These are phyloP conservation scores for Pythium brachiatum DNA, from an alignment of 352 stramenopile species.

Conservation along the genomic window DNA sequence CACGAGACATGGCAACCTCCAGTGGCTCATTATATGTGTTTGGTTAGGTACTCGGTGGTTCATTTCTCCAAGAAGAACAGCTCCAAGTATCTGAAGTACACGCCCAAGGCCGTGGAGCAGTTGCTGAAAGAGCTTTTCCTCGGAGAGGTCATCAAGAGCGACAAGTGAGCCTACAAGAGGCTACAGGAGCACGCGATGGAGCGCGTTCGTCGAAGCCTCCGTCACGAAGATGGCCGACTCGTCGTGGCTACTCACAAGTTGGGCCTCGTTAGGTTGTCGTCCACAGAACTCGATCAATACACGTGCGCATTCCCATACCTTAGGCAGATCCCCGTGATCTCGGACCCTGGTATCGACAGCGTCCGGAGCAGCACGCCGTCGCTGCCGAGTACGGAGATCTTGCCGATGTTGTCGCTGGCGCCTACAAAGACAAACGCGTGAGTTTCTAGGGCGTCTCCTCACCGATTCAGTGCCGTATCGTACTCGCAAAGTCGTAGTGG, in stretches of 20 bases:
- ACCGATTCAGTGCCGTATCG: background rate
- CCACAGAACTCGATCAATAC: too few relatives aligned
- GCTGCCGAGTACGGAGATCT: slow-evolving; percentile 61
- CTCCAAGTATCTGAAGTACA: slow-evolving; percentile 89
- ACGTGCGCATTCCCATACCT: slow-evolving; percentile 36
- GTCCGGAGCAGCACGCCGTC: slow-evolving; percentile 50
- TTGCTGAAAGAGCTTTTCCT: slow-evolving; percentile 85
- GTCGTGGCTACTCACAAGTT: slow-evolving; percentile 33
- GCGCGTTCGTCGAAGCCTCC: slow-evolving; percentile 69
- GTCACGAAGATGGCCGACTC: slow-evolving; percentile 67
- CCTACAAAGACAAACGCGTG: slow-evolving; percentile 17
- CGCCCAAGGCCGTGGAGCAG: slow-evolving; percentile 72
- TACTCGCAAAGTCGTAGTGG: slow-evolving; percentile 82
- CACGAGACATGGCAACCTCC: background rate
- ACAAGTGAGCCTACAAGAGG: slow-evolving; percentile 29
- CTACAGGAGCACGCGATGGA: slow-evolving; percentile 47
- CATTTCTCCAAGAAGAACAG: slow-evolving; percentile 92
- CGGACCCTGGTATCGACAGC: slow-evolving; percentile 51
- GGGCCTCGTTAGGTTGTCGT: background rate
- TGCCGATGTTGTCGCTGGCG: slow-evolving; percentile 36
- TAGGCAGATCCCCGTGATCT: slow-evolving; percentile 78
- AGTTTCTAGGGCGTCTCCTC: background rate
- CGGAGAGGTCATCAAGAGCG: slow-evolving; percentile 33
- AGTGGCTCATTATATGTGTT: background rate
- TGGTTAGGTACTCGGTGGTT: slow-evolving; percentile 79